These are phyloP conservation scores for Dictyostelium discoideum DNA, from an alignment of 78 protist genomes.

Conservation along the genomic window dicty_2.7 NC_007091.3:2664001-2664500, in stretches of 20 bases:
- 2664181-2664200: neutral
- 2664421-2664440: conserved; percentile 3
- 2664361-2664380: neutral
- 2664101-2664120: neutral
- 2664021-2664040: neutral
- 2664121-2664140: neutral
- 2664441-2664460: conserved; percentile 5
- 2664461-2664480: neutral
- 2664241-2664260: neutral
- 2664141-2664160: neutral
- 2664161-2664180: neutral
- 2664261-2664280: conserved; percentile 5
- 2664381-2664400: neutral
- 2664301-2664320: neutral
- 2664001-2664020: neutral
- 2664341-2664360: neutral
- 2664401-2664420: neutral
- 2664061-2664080: neutral
- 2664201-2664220: neutral
- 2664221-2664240: neutral
- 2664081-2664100: neutral
- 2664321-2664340: neutral
- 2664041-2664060: neutral
- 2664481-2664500: neutral
- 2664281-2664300: neutral